Evolutionary conservation across 371 early-diverging fungal species (phyloP), one percentile per base, ranked within the genome.

Genomic region (Chytridium lagenaria): DNA sequence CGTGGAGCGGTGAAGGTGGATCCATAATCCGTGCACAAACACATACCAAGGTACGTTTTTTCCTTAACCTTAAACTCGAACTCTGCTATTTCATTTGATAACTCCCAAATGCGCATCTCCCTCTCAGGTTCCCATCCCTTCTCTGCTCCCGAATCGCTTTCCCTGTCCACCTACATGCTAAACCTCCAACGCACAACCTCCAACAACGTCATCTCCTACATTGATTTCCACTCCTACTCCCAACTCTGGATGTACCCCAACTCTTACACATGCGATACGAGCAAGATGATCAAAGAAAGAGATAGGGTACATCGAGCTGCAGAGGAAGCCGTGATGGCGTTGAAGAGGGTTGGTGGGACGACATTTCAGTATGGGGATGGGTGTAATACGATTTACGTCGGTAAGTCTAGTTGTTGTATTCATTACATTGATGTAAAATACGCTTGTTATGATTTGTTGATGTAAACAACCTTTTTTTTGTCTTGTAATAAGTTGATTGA

Each of bases 241-340:
- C 75, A 78, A 63, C 39, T 67, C 50, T 70, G 79, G 79, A 39
- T 73, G 73, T 64, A 75, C 79, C 31, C 34, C 5, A 26, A 57
- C 69, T 12, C 40, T n/a, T 10, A 22, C 52, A 26, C 16, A 5
- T 55, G 57, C 26, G 57, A 55, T 33, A n/a, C 16, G 23, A 76
- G 69, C 37, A 69, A 63, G 50, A 73, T 44, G 31, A 33, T 66
- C 3, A 38, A 49, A 37, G 70, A 68, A 50, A 26, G 67, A 5
- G 73, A 77, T 50, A 70, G 69, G 16, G 39, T 76, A 7, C 57
- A 55, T 55, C 10, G 30, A 55, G 57, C 57, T 10, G 57, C 57
- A 26, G 10, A 19, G 26, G 57, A 68, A 10, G 33, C 26, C 12
- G 52, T 36, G 30, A 30, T 3, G n/a, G 77, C 80, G 12, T 73